Conservation (phyloP, 2,329 filamentous ascomycete species). For the Colletotrichum camelliae region DNA sequence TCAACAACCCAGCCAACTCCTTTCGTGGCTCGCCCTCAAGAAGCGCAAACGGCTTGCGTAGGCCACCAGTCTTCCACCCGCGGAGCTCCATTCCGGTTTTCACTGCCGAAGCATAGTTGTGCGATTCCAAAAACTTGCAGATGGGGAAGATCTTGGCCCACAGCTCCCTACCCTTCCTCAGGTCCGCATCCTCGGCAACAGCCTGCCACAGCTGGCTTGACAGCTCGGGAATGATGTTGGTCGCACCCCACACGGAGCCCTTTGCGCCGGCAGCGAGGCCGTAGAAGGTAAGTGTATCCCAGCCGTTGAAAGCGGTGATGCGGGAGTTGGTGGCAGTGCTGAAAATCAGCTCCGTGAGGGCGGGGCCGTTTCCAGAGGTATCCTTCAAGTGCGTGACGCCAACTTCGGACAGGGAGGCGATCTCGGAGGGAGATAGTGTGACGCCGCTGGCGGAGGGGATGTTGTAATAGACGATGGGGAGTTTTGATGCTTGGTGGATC, state of each 20-base stretch:
- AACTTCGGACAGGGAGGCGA: slow-evolving; percentile 47
- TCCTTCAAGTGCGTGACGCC: slow-evolving; percentile 58
- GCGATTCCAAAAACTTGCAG: slow-evolving; percentile 53
- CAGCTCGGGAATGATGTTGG: slow-evolving; percentile 55
- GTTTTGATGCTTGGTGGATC: slow-evolving; percentile 40
- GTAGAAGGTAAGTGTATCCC: slow-evolving; percentile 60
- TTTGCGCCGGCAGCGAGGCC: slow-evolving; percentile 54
- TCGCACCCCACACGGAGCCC: slow-evolving; percentile 55
- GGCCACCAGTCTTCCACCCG: slow-evolving; percentile 49
- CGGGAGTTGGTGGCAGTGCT: slow-evolving; percentile 31
- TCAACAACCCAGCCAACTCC: slow-evolving; percentile 41
- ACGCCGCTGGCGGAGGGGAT: slow-evolving; percentile 53
- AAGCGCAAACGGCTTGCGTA: slow-evolving; percentile 54
- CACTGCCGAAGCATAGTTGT: slow-evolving; percentile 51
- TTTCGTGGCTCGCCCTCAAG: slow-evolving; percentile 33
- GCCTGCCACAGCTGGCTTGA: slow-evolving; percentile 53
- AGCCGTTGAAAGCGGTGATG: slow-evolving; percentile 57
- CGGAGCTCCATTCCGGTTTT: slow-evolving; percentile 56
- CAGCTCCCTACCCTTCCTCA: slow-evolving; percentile 47
- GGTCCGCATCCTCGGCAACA: slow-evolving; percentile 45
- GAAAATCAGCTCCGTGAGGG: slow-evolving; percentile 54
- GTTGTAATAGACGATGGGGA: slow-evolving; percentile 57
- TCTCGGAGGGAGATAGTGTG: slow-evolving; percentile 43
- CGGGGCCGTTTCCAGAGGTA: slow-evolving; percentile 56
- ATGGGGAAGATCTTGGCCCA: slow-evolving; percentile 55